Base-by-base conservation (phyloP, 2,329 filamentous ascomycete genomes). In the Monosporascus sp. region DNA sequence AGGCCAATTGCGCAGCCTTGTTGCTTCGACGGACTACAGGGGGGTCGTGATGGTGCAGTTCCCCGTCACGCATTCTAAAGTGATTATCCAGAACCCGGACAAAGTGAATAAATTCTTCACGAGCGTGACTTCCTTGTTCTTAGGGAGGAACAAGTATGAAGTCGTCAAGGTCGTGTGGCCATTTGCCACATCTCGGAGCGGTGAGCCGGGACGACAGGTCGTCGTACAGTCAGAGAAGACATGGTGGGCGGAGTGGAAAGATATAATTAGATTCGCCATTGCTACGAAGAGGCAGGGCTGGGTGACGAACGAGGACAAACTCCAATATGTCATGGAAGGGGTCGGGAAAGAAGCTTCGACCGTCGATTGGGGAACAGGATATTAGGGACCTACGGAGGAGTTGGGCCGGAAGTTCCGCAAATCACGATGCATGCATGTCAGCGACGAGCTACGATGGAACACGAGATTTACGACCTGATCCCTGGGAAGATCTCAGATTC, bases 81-180 rank as follows among this genome's bases (percentile, higher is more conserved):
- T 82, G 6, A 59, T 78, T 18, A 66, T 82, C 49, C 75, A 79
- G 57, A 76, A 70, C 53, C 77, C 78, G 3, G 76, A 81, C 63
- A 76, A 72, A 58, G 71, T 79, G 53, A 79, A 81, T 60, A 74
- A 75, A 50, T 79, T 83, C 65, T 75, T 82, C 58, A 79, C 76
- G 14, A 76, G 71, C 24, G 70, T 83, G 25, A 72, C 75, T 2
- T 72, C 74, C 24, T 64, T 82, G 2, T 81, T 83, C 57, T 70
- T 71, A 0, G 78, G 78, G 3, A 78, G 75, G 63, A 75, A 74
- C 62, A 76, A 73, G 56, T 83, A 82, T 57, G 79, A 82, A 63
- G 76, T 81, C 3, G 72, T 80, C 48, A 79, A 80, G 62, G 72
- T 74, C 1, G 73, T 83, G 1, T 83, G 80, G 80, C 80, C 79